Evolutionary conservation across 768 basidiomycete genomes (phyloP).

Genomic region (Termitomyces titanicus): DNA sequence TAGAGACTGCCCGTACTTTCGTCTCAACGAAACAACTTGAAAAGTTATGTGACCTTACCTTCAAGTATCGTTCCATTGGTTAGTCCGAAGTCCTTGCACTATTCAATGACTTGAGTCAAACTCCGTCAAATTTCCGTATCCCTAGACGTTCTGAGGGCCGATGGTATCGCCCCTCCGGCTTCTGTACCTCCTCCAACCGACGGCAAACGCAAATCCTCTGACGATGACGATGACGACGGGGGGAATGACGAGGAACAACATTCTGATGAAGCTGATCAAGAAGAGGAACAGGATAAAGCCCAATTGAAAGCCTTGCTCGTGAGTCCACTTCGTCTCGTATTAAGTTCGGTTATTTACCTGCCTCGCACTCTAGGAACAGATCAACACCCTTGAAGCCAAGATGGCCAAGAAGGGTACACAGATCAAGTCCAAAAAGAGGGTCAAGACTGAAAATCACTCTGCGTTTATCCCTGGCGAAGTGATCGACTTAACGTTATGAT

Average conservation of each 20-base stretch:
- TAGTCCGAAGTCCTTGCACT: constrained; percentile 1
- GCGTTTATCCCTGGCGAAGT: constrained; percentile 12
- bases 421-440: constrained; percentile 1
- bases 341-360: neutral
- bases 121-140: neutral
- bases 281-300: neutral
- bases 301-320: neutral
- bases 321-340: neutral
- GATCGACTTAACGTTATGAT: constrained; percentile 18
- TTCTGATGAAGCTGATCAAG: neutral
- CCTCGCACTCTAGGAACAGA: neutral
- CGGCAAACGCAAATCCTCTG: constrained; percentile 1
- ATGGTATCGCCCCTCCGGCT: constrained; percentile 6
- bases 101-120: neutral
- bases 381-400: constrained; percentile 8
- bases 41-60: neutral
- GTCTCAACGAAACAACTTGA: neutral
- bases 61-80: constrained; percentile 18
- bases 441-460: constrained; percentile 14
- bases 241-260: neutral
- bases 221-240: neutral
- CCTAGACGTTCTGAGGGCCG: constrained; percentile 9
- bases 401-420: constrained; percentile 11
- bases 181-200: neutral
- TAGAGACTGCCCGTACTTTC: neutral